phyloP scores from a whole-genome alignment of 371 early-diverging fungal species.

The Nematocida ironsii region DNA sequence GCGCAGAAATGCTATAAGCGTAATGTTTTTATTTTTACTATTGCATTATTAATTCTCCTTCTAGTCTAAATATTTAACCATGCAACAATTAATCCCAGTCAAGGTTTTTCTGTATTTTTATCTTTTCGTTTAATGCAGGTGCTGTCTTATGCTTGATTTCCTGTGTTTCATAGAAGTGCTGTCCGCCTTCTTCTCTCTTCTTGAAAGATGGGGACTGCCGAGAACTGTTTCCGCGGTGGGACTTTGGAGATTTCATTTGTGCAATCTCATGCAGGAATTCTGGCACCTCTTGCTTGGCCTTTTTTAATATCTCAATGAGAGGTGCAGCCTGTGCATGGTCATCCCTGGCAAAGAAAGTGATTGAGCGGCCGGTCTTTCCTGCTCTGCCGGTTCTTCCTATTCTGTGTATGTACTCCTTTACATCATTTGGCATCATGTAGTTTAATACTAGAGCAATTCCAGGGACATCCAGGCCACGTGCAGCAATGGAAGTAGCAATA shows the following conservation, averaged over 20 bases:
- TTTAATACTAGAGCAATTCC: conserved; percentile 87
- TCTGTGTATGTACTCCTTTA: conserved; percentile 90
- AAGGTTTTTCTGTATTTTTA: conserved; percentile 30
- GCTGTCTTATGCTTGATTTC: conserved; percentile 12
- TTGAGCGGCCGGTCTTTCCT: conserved; percentile 83
- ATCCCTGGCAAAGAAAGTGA: conserved; percentile 79
- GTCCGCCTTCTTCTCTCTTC: conserved; percentile 13
- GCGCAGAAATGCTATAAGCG: no score
- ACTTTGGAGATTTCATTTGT: not conserved
- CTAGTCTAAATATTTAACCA: no score
- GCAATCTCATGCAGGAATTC: conserved; percentile 71
- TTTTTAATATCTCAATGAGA: conserved; percentile 81
- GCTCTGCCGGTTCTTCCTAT: conserved; percentile 83
- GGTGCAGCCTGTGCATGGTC: conserved; percentile 85
- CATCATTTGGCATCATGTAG: conserved; percentile 83
- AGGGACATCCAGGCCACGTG: conserved; percentile 92
- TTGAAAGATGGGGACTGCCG: not conserved
- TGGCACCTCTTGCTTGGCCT: conserved; percentile 86
- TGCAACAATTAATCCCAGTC: conserved; percentile 3
- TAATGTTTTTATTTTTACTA: no score
- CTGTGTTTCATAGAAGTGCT: conserved; percentile 13
- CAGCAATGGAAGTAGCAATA: conserved; percentile 93
- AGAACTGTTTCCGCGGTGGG: not conserved
- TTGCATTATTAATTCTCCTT: no score
- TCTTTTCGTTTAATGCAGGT: conserved; percentile 5